phyloP scores from a whole-genome alignment of 1,284 basidiomycete genomes.

The Sparassis latifolia region DNA sequence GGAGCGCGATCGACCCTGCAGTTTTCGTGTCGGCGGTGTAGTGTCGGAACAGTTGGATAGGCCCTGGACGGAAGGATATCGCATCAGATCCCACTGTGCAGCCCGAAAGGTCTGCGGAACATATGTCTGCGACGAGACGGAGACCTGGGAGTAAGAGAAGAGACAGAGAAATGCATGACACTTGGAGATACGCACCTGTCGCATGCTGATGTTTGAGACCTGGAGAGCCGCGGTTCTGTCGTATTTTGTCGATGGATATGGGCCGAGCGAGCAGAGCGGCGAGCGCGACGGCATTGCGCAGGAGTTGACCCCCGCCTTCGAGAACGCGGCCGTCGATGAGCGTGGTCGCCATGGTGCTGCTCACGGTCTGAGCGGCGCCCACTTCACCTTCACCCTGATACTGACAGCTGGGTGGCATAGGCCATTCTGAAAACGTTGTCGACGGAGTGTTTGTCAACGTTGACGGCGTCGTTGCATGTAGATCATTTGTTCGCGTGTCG shows the following conservation, averaged over 20 bases:
- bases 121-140: slow-evolving; percentile 53
- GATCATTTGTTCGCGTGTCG: too few relatives aligned
- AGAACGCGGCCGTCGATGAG: slow-evolving; percentile 39
- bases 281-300: slow-evolving; percentile 59
- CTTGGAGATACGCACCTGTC: slow-evolving; percentile 39
- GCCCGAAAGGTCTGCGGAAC: slow-evolving; percentile 43
- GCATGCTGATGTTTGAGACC: slow-evolving; percentile 66
- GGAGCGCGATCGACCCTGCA: slow-evolving; percentile 61
- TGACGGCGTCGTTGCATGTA: too few relatives aligned
- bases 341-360: slow-evolving; percentile 1
- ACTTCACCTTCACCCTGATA: too few relatives aligned
- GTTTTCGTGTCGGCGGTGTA: slow-evolving; percentile 58
- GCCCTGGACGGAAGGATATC: slow-evolving; percentile 47
- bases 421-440: too few relatives aligned
- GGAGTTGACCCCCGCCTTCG: slow-evolving; percentile 66
- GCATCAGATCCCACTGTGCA: slow-evolving; percentile 41
- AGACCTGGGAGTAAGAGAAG: slow-evolving; percentile 37
- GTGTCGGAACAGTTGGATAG: slow-evolving; percentile 34
- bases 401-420: too few relatives aligned
- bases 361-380: background rate
- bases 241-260: slow-evolving; percentile 53
- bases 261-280: slow-evolving; percentile 53
- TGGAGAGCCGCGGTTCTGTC: slow-evolving; percentile 45
- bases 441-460: too few relatives aligned
- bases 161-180: background rate